Base-by-base conservation (phyloP, 2,329 filamentous ascomycete species). In the Cryphonectria parasitica region DNA sequence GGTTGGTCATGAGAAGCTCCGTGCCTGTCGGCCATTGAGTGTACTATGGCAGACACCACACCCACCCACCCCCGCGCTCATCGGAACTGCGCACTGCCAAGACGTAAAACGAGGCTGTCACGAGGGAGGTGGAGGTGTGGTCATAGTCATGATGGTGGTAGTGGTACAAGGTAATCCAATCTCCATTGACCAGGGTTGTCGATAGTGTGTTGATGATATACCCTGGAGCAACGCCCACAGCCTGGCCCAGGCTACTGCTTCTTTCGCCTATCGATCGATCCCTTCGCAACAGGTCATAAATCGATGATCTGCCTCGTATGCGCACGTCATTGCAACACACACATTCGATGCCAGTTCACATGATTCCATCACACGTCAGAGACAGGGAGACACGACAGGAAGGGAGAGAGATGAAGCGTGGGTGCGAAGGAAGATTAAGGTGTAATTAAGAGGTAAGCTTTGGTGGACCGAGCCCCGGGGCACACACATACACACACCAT, bases 341-440 rank as follows among this genome's bases (percentile, higher is more conserved):
- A 49, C 45, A 10, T n/a, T 49, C 19, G 58, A n/a, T 15, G 3
- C 19, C 6, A 15, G 31, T 10, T 22, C 34, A 22, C 58, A 11
- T 13, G 34, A 61, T 61, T 15, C 58, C 34, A 61, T 61, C 34
- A 17, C 58, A 39, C 58, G 58, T 61, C 34, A 61, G 58, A 34
- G 31, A 22, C 13, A 0, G 56, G 22, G 6, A 36, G 31, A 36
- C 17, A 31, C 31, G 22, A 60, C 56, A 60, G 13, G 17, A 19
- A 36, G 31, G 19, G 19, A 36, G 25, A 28, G 56, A 34, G 31
- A 34, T 61, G 58, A 61, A 22, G 13, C 58, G 58, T 61, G 58
- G 58, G 34, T 61, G 58, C 34, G 58, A 61, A 61, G 58, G 58
- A 39, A 61, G 58, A 58, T 39, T 39, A 39, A 25, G 58, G 58